These are phyloP conservation scores for Phaeolepiota aurea DNA, from an alignment of 768 basidiomycete species.

Conservation along the genomic window DNA sequence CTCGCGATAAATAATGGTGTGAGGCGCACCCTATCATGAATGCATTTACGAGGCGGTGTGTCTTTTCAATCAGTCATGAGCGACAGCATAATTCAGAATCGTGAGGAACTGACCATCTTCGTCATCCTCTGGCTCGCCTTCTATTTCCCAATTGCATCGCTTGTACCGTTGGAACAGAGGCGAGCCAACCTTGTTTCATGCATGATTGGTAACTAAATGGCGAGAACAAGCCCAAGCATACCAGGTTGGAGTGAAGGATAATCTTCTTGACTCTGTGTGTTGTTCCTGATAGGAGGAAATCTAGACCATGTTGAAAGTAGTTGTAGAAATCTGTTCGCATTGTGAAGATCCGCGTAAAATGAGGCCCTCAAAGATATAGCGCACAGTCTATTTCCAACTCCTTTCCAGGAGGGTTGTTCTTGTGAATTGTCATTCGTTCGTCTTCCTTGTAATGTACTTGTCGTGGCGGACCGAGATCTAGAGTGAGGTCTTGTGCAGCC, in stretches of 20 bases:
- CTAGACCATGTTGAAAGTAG: slow-evolving; percentile 87
- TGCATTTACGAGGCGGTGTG: slow-evolving; percentile 65
- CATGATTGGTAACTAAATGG: not conserved
- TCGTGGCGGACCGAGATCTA: slow-evolving; percentile 74
- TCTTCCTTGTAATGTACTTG: slow-evolving; percentile 84
- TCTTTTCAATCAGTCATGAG: slow-evolving; percentile 29
- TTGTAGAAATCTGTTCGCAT: slow-evolving; percentile 77
- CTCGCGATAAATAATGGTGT: not conserved
- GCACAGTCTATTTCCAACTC: slow-evolving; percentile 46
- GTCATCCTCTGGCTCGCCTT: slow-evolving; percentile 72
- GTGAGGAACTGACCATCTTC: slow-evolving; percentile 52
- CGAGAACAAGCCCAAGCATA: slow-evolving; percentile 31
- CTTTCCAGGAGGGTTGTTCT: slow-evolving; percentile 24
- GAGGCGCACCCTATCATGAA: slow-evolving; percentile 53
- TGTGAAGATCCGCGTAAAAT: not conserved
- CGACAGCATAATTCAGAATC: not conserved
- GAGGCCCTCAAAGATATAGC: slow-evolving; percentile 19
- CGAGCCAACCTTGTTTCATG: slow-evolving; percentile 60
- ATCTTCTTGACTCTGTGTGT: slow-evolving; percentile 78
- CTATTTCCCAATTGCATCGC: slow-evolving; percentile 86
- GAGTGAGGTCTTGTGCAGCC: slow-evolving; percentile 71
- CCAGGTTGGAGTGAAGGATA: slow-evolving; percentile 81
- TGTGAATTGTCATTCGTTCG: slow-evolving; percentile 79
- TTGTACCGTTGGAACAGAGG: slow-evolving; percentile 88
- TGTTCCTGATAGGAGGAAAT: slow-evolving; percentile 71